Conservation (phyloP, 257 asterid species). For the Paulownia fortunei region DNA sequence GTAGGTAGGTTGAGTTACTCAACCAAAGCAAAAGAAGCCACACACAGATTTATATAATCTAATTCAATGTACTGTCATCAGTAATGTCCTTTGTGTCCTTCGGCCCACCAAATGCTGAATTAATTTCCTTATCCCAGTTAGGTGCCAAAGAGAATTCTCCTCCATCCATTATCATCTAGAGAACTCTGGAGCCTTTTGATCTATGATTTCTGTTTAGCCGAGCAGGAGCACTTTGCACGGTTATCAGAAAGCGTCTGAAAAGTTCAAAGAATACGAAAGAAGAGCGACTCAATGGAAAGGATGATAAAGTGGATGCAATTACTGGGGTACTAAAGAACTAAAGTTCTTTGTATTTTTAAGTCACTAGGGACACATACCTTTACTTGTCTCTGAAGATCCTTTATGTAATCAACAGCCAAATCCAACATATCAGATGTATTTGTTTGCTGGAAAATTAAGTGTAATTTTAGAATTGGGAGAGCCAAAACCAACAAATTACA, state of each 20-base stretch:
- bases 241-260: constrained; percentile 59
- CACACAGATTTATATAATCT: neutral
- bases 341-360: neutral
- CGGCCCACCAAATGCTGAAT: neutral
- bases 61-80: neutral
- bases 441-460: constrained; percentile 66
- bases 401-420: constrained; percentile 89
- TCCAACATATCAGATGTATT: constrained; percentile 93
- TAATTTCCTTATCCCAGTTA: neutral
- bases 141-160: neutral
- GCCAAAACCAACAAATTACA: neutral
- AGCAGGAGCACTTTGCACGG: constrained; percentile 70
- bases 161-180: neutral
- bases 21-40: constrained; percentile 13
- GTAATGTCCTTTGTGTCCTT: neutral
- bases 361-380: constrained; percentile 47
- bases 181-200: constrained; percentile 14
- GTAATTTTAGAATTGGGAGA: neutral
- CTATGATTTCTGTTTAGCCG: constrained; percentile 35
- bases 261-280: neutral
- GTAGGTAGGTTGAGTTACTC: neutral
- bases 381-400: constrained; percentile 76
- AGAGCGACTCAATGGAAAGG: neutral
- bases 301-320: neutral
- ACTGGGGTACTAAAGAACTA: neutral